phyloP scores from a whole-genome alignment of 208 protist species.

The Lotmaria passim region DNA sequence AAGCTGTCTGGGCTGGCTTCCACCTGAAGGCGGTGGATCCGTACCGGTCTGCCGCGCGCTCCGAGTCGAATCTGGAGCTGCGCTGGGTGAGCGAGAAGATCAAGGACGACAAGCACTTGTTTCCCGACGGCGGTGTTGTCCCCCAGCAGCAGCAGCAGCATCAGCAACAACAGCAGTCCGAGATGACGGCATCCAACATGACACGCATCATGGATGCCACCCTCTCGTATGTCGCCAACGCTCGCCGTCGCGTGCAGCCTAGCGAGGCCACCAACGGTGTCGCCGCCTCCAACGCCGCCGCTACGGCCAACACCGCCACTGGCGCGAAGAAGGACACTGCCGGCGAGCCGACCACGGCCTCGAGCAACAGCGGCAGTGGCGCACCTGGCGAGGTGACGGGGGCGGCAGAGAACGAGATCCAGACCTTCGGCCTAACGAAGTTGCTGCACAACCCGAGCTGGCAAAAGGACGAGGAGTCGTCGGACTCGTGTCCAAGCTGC shows the following conservation, averaged over 20 bases:
- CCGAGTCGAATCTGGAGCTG: conserved; percentile 46
- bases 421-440: conserved; percentile 40
- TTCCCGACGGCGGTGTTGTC: conserved; percentile 27
- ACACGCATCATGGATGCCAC: conserved; percentile 33
- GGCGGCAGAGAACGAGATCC: conserved; percentile 44
- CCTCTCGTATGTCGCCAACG: conserved; percentile 35
- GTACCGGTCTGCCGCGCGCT: conserved; percentile 25
- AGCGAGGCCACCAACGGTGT: neutral
- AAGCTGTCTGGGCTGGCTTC: conserved; percentile 36
- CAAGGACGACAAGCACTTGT: conserved; percentile 66
- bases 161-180: conserved; percentile 17
- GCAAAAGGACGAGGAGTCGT: conserved; percentile 62
- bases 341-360: neutral
- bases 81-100: conserved; percentile 53
- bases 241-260: conserved; percentile 24
- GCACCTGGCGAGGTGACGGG: neutral
- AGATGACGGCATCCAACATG: conserved; percentile 1
- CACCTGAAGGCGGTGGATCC: conserved; percentile 35
- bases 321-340: neutral
- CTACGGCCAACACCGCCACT: neutral
- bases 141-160: conserved; percentile 25
- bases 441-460: conserved; percentile 59
- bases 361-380: neutral
- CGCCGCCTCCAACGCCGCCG: neutral
- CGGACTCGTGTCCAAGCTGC: conserved; percentile 50